Percentiles rank a stretch among this genome's conserved stretches.
phyloP scores from a whole-genome alignment of 176 grass and related monocot genomes.

The Eleusine indica region DNA sequence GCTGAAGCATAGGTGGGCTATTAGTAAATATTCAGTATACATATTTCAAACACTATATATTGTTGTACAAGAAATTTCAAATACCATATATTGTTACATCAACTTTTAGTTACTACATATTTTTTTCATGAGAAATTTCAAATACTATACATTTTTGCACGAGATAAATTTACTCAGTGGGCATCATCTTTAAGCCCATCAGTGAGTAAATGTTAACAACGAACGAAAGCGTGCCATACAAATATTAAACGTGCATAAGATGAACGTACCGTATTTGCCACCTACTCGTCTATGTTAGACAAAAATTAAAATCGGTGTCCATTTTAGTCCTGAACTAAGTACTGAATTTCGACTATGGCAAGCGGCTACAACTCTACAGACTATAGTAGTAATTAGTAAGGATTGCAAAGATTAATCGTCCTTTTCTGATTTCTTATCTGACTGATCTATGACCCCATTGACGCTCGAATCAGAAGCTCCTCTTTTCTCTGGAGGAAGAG shows the following conservation, averaged over 20 bases:
- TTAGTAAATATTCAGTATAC: too few relatives aligned
- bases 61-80: neutral
- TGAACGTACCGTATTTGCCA: neutral
- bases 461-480: slow-evolving; percentile 20
- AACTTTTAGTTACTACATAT: neutral
- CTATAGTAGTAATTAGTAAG: neutral
- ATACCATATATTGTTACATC: neutral
- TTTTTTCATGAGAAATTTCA: neutral
- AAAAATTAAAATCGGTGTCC: neutral
- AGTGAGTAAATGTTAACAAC: too few relatives aligned
- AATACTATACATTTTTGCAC: neutral
- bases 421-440: slow-evolving; percentile 20
- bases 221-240: too few relatives aligned
- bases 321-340: neutral
- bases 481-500: neutral
- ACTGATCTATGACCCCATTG: neutral
- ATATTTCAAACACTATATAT: neutral
- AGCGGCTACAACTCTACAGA: neutral
- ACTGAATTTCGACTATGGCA: neutral
- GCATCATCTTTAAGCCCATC: neutral
- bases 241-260: neutral
- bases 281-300: neutral
- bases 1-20: too few relatives aligned
- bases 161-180: neutral
- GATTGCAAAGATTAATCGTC: neutral